Percentiles rank a stretch among this genome's conserved stretches.
Conservation (phyloP, 805 yeast species). For the Saccharomycopsis capsularis region DNA sequence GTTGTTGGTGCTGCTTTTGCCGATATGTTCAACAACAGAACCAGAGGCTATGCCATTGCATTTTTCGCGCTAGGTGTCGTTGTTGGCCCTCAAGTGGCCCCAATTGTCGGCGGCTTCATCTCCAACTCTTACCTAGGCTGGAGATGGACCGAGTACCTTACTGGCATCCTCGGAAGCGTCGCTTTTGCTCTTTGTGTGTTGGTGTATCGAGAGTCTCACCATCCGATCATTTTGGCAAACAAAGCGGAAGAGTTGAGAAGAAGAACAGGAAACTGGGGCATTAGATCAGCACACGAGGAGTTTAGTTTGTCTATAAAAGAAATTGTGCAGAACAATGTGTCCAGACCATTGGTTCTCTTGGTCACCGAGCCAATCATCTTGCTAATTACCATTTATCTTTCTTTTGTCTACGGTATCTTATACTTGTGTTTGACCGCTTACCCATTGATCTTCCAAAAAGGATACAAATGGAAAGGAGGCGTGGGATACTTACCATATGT, state of each 20-base stretch:
- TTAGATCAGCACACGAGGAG: slow-evolving; percentile 70
- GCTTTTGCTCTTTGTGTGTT: slow-evolving; percentile 35
- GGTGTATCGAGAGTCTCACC: slow-evolving; percentile 63
- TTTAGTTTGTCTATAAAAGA: slow-evolving; percentile 49
- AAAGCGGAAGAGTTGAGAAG: slow-evolving; percentile 60
- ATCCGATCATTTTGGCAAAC: slow-evolving; percentile 52
- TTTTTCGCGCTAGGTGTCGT: slow-evolving; percentile 68
- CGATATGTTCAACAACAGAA: slow-evolving; percentile 59
- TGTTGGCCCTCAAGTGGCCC: slow-evolving; percentile 76
- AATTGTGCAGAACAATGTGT: slow-evolving; percentile 52
- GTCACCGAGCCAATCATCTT: slow-evolving; percentile 65
- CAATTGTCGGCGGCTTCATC: slow-evolving; percentile 69
- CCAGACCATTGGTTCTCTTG: slow-evolving; percentile 65
- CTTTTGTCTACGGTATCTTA: slow-evolving; percentile 74
- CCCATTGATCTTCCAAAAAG: slow-evolving; percentile 59
- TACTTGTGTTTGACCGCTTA: slow-evolving; percentile 69
- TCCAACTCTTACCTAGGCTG: slow-evolving; percentile 59
- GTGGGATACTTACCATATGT: slow-evolving; percentile 74
- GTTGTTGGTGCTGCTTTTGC: slow-evolving; percentile 85
- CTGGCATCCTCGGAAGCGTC: slow-evolving; percentile 52
- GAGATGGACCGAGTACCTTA: slow-evolving; percentile 76
- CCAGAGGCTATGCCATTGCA: slow-evolving; percentile 72
- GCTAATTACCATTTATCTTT: slow-evolving; percentile 61
- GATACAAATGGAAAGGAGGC: slow-evolving; percentile 58
- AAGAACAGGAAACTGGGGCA: slow-evolving; percentile 75